Base-by-base conservation (phyloP, 163 green algal species). In the Coccomyxa subellipsoidea region DNA sequence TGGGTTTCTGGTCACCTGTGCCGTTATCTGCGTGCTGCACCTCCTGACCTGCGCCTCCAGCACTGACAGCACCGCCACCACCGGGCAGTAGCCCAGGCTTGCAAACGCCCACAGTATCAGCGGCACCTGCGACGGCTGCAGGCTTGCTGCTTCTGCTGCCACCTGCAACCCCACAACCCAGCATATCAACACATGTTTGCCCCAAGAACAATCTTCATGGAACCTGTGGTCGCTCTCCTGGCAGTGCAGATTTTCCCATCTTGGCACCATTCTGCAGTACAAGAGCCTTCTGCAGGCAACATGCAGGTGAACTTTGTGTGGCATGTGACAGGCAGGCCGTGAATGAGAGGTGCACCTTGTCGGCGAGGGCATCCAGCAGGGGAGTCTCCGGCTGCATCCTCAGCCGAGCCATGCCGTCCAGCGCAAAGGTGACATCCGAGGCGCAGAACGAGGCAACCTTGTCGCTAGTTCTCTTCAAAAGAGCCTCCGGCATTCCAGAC, bases 21-120 rank as follows among this genome's bases (percentile, higher is more conserved):
- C 5, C 18, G 66, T 36, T 8, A 73, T 32, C 27, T 73, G 66
- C 10, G 66, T 10, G 27, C 29, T 36, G 8, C 27, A 36, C 18
- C 66, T 8, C 66, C 27, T 73, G 29, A 34, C 66, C 27, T 34
- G 66, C 66, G 21, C 66, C 27, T 73, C 66, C 66, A 73, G 32
- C 1, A 34, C 66, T 73, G 66, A 32, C 2, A 73, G 66, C 66
- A 34, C 66, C 0, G 66, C 66, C 66, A 34, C 66, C 27, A 34
- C n/a, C 29, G 66, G 66, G 66, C 66, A 73, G n/a, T 73, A 73
- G 27, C 66, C 66, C 27, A 73, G 66, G 27, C 29, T 73, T 73
- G 66, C 66, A 36, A 73, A 73, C 8, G 66, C 66, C 66, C 66
- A 73, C 21, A 35, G 32, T 34, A 73, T 34, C 66, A 73, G 66